Evolutionary conservation across 2,329 filamentous ascomycete species (phyloP).

Genomic region (Dothistroma pini): DNA sequence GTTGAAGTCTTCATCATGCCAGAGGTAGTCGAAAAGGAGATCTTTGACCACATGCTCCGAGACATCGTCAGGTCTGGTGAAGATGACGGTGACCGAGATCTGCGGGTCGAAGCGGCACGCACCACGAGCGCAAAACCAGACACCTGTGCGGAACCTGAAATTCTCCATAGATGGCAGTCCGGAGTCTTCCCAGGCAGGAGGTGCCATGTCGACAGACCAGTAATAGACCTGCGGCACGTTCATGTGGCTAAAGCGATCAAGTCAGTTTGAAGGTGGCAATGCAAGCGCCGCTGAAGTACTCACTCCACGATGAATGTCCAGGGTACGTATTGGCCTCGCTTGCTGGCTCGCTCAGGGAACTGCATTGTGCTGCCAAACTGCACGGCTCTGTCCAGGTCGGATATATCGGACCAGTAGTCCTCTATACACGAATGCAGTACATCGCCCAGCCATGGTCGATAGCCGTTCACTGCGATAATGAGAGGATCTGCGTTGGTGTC

Average conservation of each 20-base stretch:
- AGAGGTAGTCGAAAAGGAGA: conserved; percentile 34
- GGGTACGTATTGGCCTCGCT: conserved; percentile 30
- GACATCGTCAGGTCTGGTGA: conserved; percentile 32
- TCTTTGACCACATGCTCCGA: conserved; percentile 34
- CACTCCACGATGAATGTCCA: conserved; percentile 38
- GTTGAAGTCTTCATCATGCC: conserved; percentile 33
- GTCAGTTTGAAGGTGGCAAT: background rate
- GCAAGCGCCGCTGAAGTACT: background rate
- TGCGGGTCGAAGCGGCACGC: conserved; percentile 32
- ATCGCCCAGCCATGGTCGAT: conserved; percentile 36
- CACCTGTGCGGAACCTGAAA: conserved; percentile 36
- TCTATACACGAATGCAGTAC: conserved; percentile 34
- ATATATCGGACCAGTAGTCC: conserved; percentile 32
- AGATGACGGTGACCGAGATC: conserved; percentile 35
- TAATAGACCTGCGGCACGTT: conserved; percentile 39
- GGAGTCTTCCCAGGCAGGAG: conserved; percentile 25
- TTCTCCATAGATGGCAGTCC: conserved; percentile 29
- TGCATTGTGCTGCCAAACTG: conserved; percentile 36
- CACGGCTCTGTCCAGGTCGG: conserved; percentile 35
- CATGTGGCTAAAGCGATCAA: conserved; percentile 26
- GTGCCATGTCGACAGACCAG: conserved; percentile 35
- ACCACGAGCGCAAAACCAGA: conserved; percentile 35
- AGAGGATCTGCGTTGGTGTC: conserved; percentile 27
- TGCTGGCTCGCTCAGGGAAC: conserved; percentile 35
- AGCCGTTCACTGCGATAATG: conserved; percentile 35